Base-by-base conservation (phyloP, 2,329 filamentous ascomycete species). In the Fusarium anguioides region DNA sequence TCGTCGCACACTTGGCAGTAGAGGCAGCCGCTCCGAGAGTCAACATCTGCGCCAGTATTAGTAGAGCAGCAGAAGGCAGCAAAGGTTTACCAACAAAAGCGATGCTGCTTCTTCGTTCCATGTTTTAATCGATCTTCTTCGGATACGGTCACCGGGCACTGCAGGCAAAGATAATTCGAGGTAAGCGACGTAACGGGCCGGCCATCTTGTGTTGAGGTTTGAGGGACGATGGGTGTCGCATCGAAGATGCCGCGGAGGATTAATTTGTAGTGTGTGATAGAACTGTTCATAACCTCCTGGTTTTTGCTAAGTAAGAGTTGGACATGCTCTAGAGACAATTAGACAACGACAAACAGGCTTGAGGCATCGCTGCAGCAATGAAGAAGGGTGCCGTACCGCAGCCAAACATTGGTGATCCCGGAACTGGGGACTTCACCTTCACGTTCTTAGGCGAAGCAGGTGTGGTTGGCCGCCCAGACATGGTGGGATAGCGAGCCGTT, bases 1-100 rank as follows among this genome's bases (percentile, higher is more conserved):
- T 96, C 92, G 74, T 91, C 87, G 75, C 92, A 96, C 75, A 93
- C 89, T 68, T 93, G 90, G 77, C 92, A 96, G 78, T 91, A 95
- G 8, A 96, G 81, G 47, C 88, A 85, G 36, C 92, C 92, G 69
- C 86, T 90, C 59, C 89, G 84, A 23, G 92, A 95, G 74, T 96
- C 92, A 36, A 94, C 90, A 74, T 91, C 91, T 94, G 69, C 20
- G 37, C 50, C 39, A 48, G 71, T 74, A 74, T 78, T 62, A 80
- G 73, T 63, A 59, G 29, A 44, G 36, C 23, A 51, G 50, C 23
- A 15, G 26, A 17, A 33, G 24, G 37, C 41, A 29, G 41, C 35
- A 35, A n/a, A 26, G 23, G 45, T 44, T 37, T 46, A 78, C 82
- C 55, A 82, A 94, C 91, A 93, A 72, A 94, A 93, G 49, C 88